Conservation (phyloP, 208 protist species). For the Trichomonas gallinae region DNA sequence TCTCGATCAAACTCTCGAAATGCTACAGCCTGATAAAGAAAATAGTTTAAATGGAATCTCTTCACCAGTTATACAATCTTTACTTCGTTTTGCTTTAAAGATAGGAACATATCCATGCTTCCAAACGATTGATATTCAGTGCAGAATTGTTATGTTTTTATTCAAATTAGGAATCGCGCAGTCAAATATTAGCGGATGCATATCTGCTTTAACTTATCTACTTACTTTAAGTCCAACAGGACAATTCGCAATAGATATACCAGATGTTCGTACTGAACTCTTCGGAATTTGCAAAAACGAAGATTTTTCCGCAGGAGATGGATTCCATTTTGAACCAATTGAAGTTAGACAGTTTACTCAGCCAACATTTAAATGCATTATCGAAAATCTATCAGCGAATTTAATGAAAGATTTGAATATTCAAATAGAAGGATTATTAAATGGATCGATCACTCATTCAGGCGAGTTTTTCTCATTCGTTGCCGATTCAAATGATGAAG, state of each 20-base stretch:
- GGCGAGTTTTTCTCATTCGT: not conserved
- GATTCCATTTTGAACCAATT: not conserved
- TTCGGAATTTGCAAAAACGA: not conserved
- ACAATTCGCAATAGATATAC: not conserved
- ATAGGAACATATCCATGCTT: not conserved
- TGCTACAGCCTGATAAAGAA: not conserved
- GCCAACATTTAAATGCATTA: not conserved
- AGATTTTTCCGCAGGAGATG: not conserved
- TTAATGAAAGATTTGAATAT: not conserved
- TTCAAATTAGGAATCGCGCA: not conserved
- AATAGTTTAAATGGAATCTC: not conserved
- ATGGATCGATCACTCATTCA: not conserved
- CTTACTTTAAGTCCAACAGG: not conserved
- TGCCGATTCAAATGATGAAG: not conserved
- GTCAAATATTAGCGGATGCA: not conserved
- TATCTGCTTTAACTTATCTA: not conserved
- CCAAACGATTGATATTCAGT: not conserved
- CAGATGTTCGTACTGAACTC: not conserved
- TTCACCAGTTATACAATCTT: not conserved
- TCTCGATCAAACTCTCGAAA: not conserved
- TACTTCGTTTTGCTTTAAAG: not conserved
- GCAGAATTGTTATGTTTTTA: not conserved
- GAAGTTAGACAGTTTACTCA: not conserved
- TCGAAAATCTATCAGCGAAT: not conserved
- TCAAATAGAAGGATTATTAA: not conserved